Evolutionary conservation across 2,329 filamentous ascomycete genomes (phyloP).

Genomic region (Epichloe typhina): DNA sequence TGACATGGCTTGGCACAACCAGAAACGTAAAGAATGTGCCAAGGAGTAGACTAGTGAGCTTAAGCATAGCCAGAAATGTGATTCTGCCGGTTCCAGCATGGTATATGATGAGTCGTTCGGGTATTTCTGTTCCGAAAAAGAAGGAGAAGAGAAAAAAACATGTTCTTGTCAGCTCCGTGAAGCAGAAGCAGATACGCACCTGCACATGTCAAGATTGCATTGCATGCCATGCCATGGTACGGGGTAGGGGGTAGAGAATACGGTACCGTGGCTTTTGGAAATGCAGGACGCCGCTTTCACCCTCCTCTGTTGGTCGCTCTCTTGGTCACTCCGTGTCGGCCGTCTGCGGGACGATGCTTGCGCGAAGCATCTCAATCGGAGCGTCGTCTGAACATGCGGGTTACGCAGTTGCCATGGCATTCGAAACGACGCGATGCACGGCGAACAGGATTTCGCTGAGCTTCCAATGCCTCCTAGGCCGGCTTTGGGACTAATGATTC

Average conservation of each 20-base stretch:
- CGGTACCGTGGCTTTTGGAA: not conserved
- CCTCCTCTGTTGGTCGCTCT: conserved; percentile 5
- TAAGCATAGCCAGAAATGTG: conserved; percentile 55
- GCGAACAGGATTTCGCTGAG: not conserved
- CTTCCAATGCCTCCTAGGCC: not conserved
- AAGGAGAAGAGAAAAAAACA: not conserved
- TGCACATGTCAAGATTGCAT: too few relatives aligned
- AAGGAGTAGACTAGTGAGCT: conserved; percentile 57
- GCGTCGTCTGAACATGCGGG: not conserved
- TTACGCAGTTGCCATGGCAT: not conserved
- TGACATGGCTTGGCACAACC: conserved; percentile 45
- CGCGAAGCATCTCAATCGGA: not conserved
- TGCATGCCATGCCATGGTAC: not conserved
- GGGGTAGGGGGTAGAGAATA: not conserved
- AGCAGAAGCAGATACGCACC: too few relatives aligned
- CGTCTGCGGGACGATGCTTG: not conserved
- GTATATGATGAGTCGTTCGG: conserved; percentile 55
- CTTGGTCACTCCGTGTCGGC: not conserved
- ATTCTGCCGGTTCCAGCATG: conserved; percentile 57
- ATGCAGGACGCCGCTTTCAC: conserved; percentile 13
- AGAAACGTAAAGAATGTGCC: conserved; percentile 53
- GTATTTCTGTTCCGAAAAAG: conserved; percentile 27
- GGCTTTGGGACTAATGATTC: not conserved
- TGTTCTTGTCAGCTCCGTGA: too few relatives aligned
- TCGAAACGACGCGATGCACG: not conserved